Conservation (phyloP, 2,329 filamentous ascomycete genomes). For the Penicillium sclerotigenum region DNA sequence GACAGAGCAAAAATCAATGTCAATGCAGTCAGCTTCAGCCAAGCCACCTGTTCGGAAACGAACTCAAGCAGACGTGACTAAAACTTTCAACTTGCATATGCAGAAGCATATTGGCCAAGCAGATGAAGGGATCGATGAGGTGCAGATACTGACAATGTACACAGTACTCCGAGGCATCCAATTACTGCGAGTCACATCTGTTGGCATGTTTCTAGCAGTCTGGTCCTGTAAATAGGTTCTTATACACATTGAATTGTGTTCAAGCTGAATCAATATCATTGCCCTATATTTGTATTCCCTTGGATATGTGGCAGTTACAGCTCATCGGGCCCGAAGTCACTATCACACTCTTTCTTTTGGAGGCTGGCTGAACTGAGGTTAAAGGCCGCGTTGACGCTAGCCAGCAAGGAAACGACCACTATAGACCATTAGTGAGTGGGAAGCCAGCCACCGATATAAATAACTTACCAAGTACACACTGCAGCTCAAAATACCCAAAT, state of each 20-base stretch:
- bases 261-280: neutral
- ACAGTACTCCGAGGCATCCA: neutral
- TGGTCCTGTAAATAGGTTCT: neutral
- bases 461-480: constrained; percentile 8
- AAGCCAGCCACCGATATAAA: neutral
- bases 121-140: neutral
- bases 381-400: neutral
- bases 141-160: neutral
- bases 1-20: neutral
- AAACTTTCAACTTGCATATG: neutral
- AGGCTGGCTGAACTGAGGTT: neutral
- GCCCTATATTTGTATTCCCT: neutral
- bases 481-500: constrained; percentile 16
- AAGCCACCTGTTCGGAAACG: neutral
- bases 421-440: neutral
- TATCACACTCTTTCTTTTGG: neutral
- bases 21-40: neutral
- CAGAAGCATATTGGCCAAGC: neutral
- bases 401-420: neutral
- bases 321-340: neutral
- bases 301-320: neutral
- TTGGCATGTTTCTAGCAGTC: neutral
- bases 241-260: neutral
- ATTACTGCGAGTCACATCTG: neutral
- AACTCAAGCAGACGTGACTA: neutral